Evolutionary conservation across 257 asterid genomes (phyloP), one percentile per base, ranked within the genome.

Genomic region (Eucommia ulmoides): DNA sequence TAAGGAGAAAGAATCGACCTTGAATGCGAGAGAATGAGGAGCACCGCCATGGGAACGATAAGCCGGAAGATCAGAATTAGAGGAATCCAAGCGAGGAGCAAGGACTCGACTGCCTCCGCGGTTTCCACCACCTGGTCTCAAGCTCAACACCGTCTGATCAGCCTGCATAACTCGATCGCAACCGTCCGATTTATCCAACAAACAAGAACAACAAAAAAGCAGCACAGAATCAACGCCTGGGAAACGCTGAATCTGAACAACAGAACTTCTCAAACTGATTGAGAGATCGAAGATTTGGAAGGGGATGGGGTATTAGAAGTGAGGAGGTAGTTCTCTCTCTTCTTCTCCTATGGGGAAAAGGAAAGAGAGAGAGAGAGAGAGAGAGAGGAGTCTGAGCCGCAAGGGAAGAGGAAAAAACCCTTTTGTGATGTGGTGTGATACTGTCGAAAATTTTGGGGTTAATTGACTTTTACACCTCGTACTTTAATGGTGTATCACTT

Each of bases 61-160:
- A 24, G 44, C 45, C 22, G 56, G 55, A 22, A 55, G 67, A 62
- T 70, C 81, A 38, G 71, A 63, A 68, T 59, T 65, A 16, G 45
- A 56, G 60, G 71, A n/a, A 9, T 63, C 70, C 11, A 69, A 69
- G 52, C 80, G 73, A 54, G 74, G 73, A 16, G 70, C 76, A 49
- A 65, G 56, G 55, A 65, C 50, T 62, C 74, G 61, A 65, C 68
- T 61, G 38, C 67, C 65, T 26, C 66, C 67, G 0, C 72, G 44
- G 33, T 20, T 29, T 10, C 81, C 81, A 50, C 78, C 81, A 24
- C 82, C 82, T 47, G 82, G 82, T 67, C 82, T 57, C 63, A 74
- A 70, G 54, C 78, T 74, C 56, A 74, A 24, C 41, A 67, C 71
- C 53, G 78, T 64, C 64, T 71, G 78, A 58, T 71, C 82, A 67